These are phyloP conservation scores for Balansia obtecta DNA, from an alignment of 2,329 filamentous ascomycete species.

Conservation along the genomic window DNA sequence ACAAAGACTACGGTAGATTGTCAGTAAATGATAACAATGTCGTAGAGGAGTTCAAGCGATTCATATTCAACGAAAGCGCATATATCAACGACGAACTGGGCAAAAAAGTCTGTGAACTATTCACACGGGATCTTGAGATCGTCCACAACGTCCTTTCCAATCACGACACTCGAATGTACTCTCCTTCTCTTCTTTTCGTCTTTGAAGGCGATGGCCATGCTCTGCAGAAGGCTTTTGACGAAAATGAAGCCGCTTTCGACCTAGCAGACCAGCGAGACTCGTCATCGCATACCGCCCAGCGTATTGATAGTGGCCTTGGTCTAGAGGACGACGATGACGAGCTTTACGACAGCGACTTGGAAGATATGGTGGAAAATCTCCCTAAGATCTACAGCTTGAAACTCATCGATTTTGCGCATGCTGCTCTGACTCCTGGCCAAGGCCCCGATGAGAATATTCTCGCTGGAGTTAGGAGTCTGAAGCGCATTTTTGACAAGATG, in stretches of 20 bases:
- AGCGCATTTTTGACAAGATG: slow-evolving; percentile 59
- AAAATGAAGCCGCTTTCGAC: slow-evolving; percentile 38
- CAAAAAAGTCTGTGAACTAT: slow-evolving; percentile 40
- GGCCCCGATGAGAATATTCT: slow-evolving; percentile 81
- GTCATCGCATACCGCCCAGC: slow-evolving; percentile 24
- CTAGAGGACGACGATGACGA: slow-evolving; percentile 29
- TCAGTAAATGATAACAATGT: slow-evolving; percentile 42
- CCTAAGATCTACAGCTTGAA: slow-evolving; percentile 69
- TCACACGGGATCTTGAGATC: slow-evolving; percentile 38
- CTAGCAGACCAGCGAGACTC: slow-evolving; percentile 30
- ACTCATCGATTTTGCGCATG: slow-evolving; percentile 95
- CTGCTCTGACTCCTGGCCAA: slow-evolving; percentile 65
- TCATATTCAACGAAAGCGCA: slow-evolving; percentile 44
- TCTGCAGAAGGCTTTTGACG: slow-evolving; percentile 37
- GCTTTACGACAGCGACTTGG: slow-evolving; percentile 33
- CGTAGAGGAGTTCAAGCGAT: slow-evolving; percentile 39
- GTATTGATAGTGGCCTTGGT: slow-evolving; percentile 44
- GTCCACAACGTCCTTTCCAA: slow-evolving; percentile 40
- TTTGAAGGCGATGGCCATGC: slow-evolving; percentile 51
- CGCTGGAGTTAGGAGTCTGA: slow-evolving; percentile 58
- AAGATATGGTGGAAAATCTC: slow-evolving; percentile 27
- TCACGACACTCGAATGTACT: slow-evolving; percentile 53
- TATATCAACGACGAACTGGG: slow-evolving; percentile 47
- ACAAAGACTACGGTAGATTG: slow-evolving; percentile 49
- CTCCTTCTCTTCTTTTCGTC: slow-evolving; percentile 47